phyloP scores from a whole-genome alignment of 805 yeast genomes.

The Metschnikowia peoriensis region DNA sequence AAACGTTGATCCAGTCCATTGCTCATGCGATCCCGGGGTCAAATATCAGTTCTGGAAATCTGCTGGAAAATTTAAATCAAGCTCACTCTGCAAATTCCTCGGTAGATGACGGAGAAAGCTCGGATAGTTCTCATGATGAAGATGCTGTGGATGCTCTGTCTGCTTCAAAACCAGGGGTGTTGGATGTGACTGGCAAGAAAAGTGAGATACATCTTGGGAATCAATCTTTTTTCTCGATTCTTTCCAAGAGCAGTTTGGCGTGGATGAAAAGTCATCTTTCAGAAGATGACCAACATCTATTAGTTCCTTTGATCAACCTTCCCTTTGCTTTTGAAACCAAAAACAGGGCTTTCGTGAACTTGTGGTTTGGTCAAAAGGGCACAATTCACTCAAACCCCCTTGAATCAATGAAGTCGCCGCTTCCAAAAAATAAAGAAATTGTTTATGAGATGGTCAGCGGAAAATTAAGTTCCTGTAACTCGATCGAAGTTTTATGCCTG shows the following conservation, averaged over 20 bases:
- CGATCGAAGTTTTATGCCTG: slow-evolving; percentile 5
- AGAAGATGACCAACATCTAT: slow-evolving; percentile 18
- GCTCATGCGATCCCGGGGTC: neutral
- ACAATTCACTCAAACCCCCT: slow-evolving; percentile 19
- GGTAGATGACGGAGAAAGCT: neutral
- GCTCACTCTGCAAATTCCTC: neutral
- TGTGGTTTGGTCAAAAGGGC: slow-evolving; percentile 33
- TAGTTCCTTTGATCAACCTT: slow-evolving; percentile 28
- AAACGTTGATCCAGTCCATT: slow-evolving; percentile 3
- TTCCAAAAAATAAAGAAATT: slow-evolving; percentile 18
- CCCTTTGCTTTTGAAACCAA: slow-evolving; percentile 26
- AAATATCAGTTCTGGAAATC: neutral
- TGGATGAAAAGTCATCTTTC: slow-evolving; percentile 32
- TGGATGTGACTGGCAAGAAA: neutral
- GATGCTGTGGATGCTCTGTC: neutral
- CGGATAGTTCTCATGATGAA: neutral
- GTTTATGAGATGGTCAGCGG: slow-evolving; percentile 4
- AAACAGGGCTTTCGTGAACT: slow-evolving; percentile 17
- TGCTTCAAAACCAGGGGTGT: neutral
- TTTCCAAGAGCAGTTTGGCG: slow-evolving; percentile 32
- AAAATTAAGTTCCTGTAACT: slow-evolving; percentile 1
- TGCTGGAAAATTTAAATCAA: neutral
- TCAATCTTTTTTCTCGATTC: slow-evolving; percentile 36
- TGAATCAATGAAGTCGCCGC: slow-evolving; percentile 24
- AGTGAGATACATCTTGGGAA: slow-evolving; percentile 30